Base-by-base conservation (phyloP, 441 rosid species). In the Gossypium schwendimanii region DNA sequence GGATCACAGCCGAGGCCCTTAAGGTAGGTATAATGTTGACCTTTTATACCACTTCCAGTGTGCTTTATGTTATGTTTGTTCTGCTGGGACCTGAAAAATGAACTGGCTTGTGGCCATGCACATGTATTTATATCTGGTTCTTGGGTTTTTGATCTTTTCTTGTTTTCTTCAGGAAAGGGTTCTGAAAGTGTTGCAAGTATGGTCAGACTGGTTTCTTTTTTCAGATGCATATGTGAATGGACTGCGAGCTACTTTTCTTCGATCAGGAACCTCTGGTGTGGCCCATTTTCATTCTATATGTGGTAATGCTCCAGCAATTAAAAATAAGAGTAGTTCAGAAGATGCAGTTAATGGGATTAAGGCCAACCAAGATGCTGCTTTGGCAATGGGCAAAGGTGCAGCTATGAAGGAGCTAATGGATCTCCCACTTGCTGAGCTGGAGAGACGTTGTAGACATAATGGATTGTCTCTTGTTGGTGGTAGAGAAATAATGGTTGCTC, bases 191-290 rank as follows among this genome's bases (percentile, higher is more conserved):
- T 82, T 96, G 86, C 98, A 96, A 80, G 99, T 96, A 36, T 96
- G 99, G 99, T 84, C 98, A 36, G 99, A 96, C 77, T 94, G 98
- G 99, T 96, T 94, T 87, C 93, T 96, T 67, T 96, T 96, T 80
- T 94, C 98, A 62, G 99, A 96, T 79, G 99, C 98, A 66, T 96
- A 96, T 81, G 94, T 96, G 69, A 84, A 88, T 77, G 98, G 99
- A 75, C 84, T 94, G 58, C 89, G 98, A 55, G 94, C 99, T 31
- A 92, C 98, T 33, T 96, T 96, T 86, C 92, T 96, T 63, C 91
- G 98, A 63, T 84, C 94, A 47, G 87, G 97, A 78, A 85, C 82
- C 76, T 96, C 96, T 70, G 99, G 98, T 55, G 98, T 96, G 74
- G 78, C 84, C 58, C 86, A 81, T 55, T 96, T 89, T 73, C 98